Conservation (phyloP, 345 rosid genomes). For the Salix suchowensis region DNA sequence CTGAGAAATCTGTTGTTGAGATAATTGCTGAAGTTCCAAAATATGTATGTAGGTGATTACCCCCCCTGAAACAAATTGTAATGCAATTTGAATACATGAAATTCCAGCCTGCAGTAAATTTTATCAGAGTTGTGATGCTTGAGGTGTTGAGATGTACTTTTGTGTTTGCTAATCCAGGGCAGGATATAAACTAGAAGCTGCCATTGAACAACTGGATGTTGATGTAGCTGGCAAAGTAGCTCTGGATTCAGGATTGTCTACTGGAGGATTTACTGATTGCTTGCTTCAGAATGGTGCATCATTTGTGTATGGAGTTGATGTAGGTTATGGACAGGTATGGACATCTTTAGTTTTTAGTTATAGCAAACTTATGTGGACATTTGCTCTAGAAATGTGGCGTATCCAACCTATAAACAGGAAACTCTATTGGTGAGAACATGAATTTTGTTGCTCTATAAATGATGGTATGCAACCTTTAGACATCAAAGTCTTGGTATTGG, state of each 20-base stretch:
- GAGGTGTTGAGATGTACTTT: conserved; percentile 1
- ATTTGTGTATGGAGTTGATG: conserved; percentile 93
- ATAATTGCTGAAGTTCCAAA: conserved; percentile 80
- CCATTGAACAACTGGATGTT: conserved; percentile 72
- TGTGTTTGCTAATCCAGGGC: conserved; percentile 49
- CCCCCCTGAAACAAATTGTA: conserved; percentile 12
- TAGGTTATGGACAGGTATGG: conserved; percentile 86
- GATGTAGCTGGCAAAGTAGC: conserved; percentile 87
- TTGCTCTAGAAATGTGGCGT: no score
- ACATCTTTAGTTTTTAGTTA: background rate
- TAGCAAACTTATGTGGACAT: background rate
- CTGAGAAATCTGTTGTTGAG: conserved; percentile 61
- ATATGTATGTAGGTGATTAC: conserved; percentile 99
- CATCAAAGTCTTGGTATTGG: conserved; percentile 3
- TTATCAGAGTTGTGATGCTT: background rate
- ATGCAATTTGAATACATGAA: conserved; percentile 6
- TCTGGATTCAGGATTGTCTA: conserved; percentile 91
- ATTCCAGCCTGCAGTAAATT: background rate
- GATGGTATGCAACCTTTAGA: background rate
- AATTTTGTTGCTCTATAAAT: background rate
- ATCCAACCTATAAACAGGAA: no score
- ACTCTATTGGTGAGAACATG: no score
- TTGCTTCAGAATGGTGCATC: conserved; percentile 92
- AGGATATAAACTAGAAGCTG: conserved; percentile 92
- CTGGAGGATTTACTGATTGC: conserved; percentile 94